phyloP scores from a whole-genome alignment of 176 grass and related monocot genomes.

The Avena insularis region DNA sequence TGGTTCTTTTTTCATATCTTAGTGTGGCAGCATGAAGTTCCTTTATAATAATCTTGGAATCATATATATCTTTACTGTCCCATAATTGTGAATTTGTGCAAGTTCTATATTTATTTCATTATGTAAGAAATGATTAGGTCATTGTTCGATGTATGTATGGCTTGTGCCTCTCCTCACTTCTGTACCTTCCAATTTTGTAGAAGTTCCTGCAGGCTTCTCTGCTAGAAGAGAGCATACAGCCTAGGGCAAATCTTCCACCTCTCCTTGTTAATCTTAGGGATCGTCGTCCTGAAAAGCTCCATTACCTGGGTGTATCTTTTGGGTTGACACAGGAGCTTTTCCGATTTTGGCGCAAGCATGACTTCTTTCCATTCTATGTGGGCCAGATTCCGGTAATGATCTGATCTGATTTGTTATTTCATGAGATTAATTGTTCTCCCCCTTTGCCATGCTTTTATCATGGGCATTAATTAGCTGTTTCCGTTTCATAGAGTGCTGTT shows the following conservation, averaged over 20 bases:
- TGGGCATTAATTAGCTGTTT: conserved; percentile 31
- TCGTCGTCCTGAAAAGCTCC: conserved; percentile 77
- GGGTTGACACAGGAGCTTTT: conserved; percentile 89
- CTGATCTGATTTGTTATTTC: conserved; percentile 37
- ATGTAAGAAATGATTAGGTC: not conserved
- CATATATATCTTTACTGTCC: not conserved
- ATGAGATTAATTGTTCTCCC: conserved; percentile 33
- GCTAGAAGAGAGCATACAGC: conserved; percentile 90
- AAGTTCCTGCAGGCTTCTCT: conserved; percentile 72
- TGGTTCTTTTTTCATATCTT: not conserved
- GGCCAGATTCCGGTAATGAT: conserved; percentile 84
- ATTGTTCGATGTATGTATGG: not conserved
- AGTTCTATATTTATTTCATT: conserved; percentile 30
- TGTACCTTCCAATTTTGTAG: conserved; percentile 25
- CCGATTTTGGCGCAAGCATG: conserved; percentile 89
- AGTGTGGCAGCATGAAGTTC: not conserved
- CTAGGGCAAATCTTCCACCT: conserved; percentile 78
- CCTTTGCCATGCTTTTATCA: conserved; percentile 22
- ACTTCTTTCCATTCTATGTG: conserved; percentile 91
- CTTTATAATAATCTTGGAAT: not conserved
- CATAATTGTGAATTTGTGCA: not conserved
- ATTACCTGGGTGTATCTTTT: conserved; percentile 94
- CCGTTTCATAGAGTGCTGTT: conserved; percentile 76
- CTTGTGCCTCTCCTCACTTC: not conserved
- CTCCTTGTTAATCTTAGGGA: conserved; percentile 78